Conservation (phyloP, 1,284 basidiomycete species). For the Apiotrichum montevideense region DNA sequence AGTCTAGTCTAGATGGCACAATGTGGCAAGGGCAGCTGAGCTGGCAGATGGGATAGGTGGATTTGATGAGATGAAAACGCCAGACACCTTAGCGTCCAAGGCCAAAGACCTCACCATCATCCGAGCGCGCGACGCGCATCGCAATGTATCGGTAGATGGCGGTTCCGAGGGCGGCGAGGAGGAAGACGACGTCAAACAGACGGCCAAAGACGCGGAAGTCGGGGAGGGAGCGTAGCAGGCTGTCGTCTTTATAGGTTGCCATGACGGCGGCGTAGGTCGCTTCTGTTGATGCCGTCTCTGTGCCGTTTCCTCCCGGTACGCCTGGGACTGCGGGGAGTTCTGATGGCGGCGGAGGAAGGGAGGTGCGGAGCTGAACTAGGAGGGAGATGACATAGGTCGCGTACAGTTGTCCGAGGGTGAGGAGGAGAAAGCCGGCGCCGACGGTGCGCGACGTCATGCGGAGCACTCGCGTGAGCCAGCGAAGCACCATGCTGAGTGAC, state of each 20-base stretch:
- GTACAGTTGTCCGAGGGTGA: constrained; percentile 45
- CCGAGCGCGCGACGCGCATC: constrained; percentile 28
- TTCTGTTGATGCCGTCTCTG: background rate
- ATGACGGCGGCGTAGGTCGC: background rate
- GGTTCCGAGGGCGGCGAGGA: constrained; percentile 37
- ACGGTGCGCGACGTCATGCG: constrained; percentile 43
- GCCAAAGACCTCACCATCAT: constrained; percentile 10
- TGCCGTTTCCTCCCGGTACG: background rate
- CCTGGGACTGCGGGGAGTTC: constrained; percentile 19
- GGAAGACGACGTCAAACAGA: constrained; percentile 44
- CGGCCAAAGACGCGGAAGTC: constrained; percentile 47
- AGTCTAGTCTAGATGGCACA: too few relatives aligned
- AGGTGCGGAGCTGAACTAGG: constrained; percentile 44
- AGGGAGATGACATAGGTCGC: constrained; percentile 46
- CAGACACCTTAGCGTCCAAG: background rate
- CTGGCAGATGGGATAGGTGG: too few relatives aligned
- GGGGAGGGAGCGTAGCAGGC: constrained; percentile 40
- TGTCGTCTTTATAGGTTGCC: constrained; percentile 16
- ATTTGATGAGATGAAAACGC: too few relatives aligned
- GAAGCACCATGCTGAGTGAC: constrained; percentile 42
- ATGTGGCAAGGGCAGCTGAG: too few relatives aligned
- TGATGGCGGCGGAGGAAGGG: constrained; percentile 31
- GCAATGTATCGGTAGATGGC: constrained; percentile 36
- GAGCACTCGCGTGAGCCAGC: constrained; percentile 42
- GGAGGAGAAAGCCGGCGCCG: constrained; percentile 45